A percentile compares a stretch with the other conserved stretches of the same genome.
Conservation (phyloP, 495 filamentous ascomycete genomes). For the Endocarpon pusillum region DNA sequence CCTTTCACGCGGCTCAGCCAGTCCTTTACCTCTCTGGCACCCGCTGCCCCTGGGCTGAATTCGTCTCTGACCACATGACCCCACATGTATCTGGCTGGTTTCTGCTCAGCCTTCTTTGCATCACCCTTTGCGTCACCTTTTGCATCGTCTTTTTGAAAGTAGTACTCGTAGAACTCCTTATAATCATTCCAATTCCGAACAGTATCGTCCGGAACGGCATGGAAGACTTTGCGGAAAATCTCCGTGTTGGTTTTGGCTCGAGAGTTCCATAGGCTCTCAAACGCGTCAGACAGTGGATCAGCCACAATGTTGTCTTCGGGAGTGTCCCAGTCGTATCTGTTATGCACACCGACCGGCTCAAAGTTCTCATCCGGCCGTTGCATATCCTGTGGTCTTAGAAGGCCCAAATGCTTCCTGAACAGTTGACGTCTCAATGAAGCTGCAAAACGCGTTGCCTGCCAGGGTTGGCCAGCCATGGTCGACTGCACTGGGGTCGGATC, state of each 20-base stretch:
- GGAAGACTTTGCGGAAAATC: slow-evolving; percentile 75
- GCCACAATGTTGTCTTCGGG: slow-evolving; percentile 53
- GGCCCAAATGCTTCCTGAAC: slow-evolving; percentile 81
- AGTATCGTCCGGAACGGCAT: slow-evolving; percentile 65
- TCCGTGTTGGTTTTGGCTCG: slow-evolving; percentile 68
- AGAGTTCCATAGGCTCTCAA: slow-evolving; percentile 53
- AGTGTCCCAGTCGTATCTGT: slow-evolving; percentile 69
- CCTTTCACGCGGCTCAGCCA: slow-evolving; percentile 58
- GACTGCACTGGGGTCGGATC: slow-evolving; percentile 54
- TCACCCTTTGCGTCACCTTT: slow-evolving; percentile 27
- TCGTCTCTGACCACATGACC: slow-evolving; percentile 77
- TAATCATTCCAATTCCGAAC: slow-evolving; percentile 76
- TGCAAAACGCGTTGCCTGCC: slow-evolving; percentile 63
- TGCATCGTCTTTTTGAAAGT: slow-evolving; percentile 40
- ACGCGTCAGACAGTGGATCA: slow-evolving; percentile 53
- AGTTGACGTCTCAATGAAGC: slow-evolving; percentile 66
- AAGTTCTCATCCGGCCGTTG: slow-evolving; percentile 51
- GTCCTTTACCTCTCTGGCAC: slow-evolving; percentile 61
- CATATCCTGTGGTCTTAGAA: slow-evolving; percentile 55
- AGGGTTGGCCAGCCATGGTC: slow-evolving; percentile 53
- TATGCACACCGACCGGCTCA: slow-evolving; percentile 54
- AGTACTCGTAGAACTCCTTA: slow-evolving; percentile 63
- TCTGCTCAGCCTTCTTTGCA: slow-evolving; percentile 22
- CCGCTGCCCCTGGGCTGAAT: slow-evolving; percentile 47
- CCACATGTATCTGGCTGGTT: slow-evolving; percentile 41